Evolutionary conservation across 352 stramenopile genomes (phyloP).

Genomic region (Phytopythium montanum): DNA sequence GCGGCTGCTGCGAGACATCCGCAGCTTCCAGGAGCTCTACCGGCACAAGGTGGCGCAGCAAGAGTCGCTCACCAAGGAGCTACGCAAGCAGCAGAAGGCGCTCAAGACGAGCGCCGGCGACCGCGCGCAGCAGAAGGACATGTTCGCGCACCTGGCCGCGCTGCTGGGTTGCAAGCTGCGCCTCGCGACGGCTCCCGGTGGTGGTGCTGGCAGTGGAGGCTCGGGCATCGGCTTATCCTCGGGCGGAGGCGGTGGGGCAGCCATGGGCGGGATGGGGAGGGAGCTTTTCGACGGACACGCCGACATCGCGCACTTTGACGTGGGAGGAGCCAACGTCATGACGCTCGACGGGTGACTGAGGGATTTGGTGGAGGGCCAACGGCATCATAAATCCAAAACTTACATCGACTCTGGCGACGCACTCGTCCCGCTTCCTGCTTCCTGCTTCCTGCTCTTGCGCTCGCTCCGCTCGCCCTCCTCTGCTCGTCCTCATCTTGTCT

Average conservation of each 20-base stretch:
- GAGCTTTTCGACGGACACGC: constrained; percentile 59
- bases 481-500: constrained; percentile 1
- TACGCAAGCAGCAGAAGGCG: constrained; percentile 88
- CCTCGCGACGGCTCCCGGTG: constrained; percentile 28
- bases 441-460: neutral
- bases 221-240: neutral
- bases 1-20: constrained; percentile 83
- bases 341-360: constrained; percentile 57
- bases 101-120: constrained; percentile 80
- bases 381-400: constrained; percentile 6
- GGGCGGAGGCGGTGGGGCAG: constrained; percentile 13
- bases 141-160: constrained; percentile 84
- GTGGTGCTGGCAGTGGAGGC: constrained; percentile 8
- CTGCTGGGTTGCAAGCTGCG: constrained; percentile 80
- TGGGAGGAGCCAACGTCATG: constrained; percentile 83
- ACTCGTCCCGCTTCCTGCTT: constrained; percentile 2
- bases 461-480: too few relatives aligned
- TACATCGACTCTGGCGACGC: constrained; percentile 4
- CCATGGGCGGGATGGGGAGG: constrained; percentile 14
- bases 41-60: constrained; percentile 90
- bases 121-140: constrained; percentile 72
- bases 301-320: constrained; percentile 76
- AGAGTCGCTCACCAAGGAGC: constrained; percentile 85
- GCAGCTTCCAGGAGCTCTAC: constrained; percentile 88
- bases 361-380: constrained; percentile 12